A percentile compares a stretch with the other conserved stretches of the same genome.
Conservation (phyloP, 1,139 yeast genomes). For the Maudiozyma humilis region DNA sequence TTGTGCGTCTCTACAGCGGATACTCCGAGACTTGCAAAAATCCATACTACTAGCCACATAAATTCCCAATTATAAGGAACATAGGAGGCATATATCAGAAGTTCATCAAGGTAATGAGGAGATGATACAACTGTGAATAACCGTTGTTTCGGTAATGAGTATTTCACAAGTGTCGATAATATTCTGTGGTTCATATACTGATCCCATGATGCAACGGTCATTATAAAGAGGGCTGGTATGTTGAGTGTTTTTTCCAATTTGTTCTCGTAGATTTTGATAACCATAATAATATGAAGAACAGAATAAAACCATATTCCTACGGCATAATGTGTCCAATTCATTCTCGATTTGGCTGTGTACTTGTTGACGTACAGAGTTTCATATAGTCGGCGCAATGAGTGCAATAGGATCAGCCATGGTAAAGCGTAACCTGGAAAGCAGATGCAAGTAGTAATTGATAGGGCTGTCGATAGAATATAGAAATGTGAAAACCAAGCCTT, state of each 20-base stretch:
- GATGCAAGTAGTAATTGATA: constrained; percentile 13
- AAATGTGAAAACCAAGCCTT: constrained; percentile 37
- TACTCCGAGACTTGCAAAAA: constrained; percentile 47
- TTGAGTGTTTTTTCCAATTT: constrained; percentile 18
- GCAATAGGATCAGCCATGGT: constrained; percentile 38
- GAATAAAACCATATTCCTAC: constrained; percentile 66
- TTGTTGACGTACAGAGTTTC: constrained; percentile 53
- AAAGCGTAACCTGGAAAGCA: constrained; percentile 20
- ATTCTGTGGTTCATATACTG: constrained; percentile 56
- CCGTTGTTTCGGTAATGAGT: constrained; percentile 51
- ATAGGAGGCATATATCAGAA: constrained; percentile 48
- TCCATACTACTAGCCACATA: constrained; percentile 44
- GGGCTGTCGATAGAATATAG: constrained; percentile 19
- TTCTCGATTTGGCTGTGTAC: constrained; percentile 44
- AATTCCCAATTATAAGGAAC: constrained; percentile 22
- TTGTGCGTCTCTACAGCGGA: constrained; percentile 53
- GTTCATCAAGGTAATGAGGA: constrained; percentile 79
- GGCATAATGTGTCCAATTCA: constrained; percentile 68
- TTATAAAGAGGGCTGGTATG: constrained; percentile 26
- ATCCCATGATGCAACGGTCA: constrained; percentile 41
- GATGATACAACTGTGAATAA: constrained; percentile 49
- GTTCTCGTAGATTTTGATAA: constrained; percentile 17
- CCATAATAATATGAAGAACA: constrained; percentile 33
- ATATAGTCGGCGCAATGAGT: constrained; percentile 52
- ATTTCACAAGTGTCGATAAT: constrained; percentile 55